Evolutionary conservation across 2,329 filamentous ascomycete genomes (phyloP), one percentile per base, ranked within the genome.

Genomic region (Exophiala alcalophila): DNA sequence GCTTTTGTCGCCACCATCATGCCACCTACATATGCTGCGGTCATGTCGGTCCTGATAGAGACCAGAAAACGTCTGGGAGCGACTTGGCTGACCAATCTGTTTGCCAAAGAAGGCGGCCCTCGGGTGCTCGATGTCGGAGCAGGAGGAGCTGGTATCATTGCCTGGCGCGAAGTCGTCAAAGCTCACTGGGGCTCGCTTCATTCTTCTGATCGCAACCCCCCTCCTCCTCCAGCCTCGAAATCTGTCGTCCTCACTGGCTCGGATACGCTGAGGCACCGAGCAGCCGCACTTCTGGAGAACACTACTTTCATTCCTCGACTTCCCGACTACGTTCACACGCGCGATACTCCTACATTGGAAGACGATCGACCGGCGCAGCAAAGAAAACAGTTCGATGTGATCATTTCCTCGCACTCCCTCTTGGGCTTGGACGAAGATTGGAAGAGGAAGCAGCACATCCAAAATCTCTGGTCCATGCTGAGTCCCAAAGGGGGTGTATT

Each of bases 221-320:
- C 70, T 4, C 61, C 64, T 16, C 57, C 71, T 2, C 78, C 81
- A 1, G 71, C 76, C 3, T 86, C 87, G 1, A 88, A 84, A 61
- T 84, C 85, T 40, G 90, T 87, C 0, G 89, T 94, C 1, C 68
- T 97, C 3, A 80, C 86, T 2, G 88, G 82, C 0, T 85, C 87
- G 0, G 79, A 88, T 49, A 69, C 80, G 2, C 71, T 98, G 19
- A 80, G 89, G 12, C 73, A 85, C 42, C 83, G 89, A 21, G 73
- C 88, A 16, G 87, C 88, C 53, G 73, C 71, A 12, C 77, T 97
- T 50, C 70, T 98, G 9, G 77, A 94, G 25, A 84, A 96, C 61
- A 97, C 92, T 0, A 94, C 86, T 0, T 96, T 98, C 60, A 73
- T 98, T 5, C 90, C 91, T 5, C 81, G 90, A 3, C 69, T 97